Percentiles rank a stretch among this genome's conserved stretches.
phyloP scores from a whole-genome alignment of 176 grass and related monocot species.

The Poa annua region DNA sequence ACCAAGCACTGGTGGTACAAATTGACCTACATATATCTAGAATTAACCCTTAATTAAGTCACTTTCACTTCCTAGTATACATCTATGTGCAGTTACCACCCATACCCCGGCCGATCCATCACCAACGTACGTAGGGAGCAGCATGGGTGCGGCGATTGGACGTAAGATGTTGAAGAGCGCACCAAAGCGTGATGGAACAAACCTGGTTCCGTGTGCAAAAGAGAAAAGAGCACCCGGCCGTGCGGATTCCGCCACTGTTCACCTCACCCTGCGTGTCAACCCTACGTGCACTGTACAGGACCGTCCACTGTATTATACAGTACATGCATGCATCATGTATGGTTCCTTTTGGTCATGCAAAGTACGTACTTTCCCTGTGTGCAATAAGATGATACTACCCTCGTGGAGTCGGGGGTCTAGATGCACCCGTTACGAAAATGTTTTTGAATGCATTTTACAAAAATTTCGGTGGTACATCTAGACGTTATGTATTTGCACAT shows the following conservation, averaged over 20 bases:
- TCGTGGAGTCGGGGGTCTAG: too few relatives aligned
- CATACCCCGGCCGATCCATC: not conserved
- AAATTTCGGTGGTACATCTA: too few relatives aligned
- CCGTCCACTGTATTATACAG: not conserved
- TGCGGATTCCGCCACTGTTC: not conserved
- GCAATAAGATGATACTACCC: too few relatives aligned
- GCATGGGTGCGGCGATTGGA: slow-evolving; percentile 28
- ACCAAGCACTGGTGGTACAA: not conserved
- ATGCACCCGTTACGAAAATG: too few relatives aligned
- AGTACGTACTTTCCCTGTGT: too few relatives aligned
- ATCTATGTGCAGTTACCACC: not conserved
- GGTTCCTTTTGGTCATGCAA: too few relatives aligned
- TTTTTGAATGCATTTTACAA: too few relatives aligned
- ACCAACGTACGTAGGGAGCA: too few relatives aligned
- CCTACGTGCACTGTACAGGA: not conserved
- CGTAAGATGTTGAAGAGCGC: not conserved
- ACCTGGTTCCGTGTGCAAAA: slow-evolving; percentile 31
- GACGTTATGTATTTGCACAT: too few relatives aligned
- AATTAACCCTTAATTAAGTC: slow-evolving; percentile 45
- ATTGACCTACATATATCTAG: not conserved
- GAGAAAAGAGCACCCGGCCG: too few relatives aligned
- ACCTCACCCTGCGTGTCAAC: slow-evolving; percentile 11
- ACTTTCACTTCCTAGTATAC: slow-evolving; percentile 2
- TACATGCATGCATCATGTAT: too few relatives aligned
- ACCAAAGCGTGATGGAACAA: slow-evolving; percentile 34